Evolutionary conservation across 257 asterid species (phyloP), one percentile per base, ranked within the genome.

Genomic region (Eucommia ulmoides): DNA sequence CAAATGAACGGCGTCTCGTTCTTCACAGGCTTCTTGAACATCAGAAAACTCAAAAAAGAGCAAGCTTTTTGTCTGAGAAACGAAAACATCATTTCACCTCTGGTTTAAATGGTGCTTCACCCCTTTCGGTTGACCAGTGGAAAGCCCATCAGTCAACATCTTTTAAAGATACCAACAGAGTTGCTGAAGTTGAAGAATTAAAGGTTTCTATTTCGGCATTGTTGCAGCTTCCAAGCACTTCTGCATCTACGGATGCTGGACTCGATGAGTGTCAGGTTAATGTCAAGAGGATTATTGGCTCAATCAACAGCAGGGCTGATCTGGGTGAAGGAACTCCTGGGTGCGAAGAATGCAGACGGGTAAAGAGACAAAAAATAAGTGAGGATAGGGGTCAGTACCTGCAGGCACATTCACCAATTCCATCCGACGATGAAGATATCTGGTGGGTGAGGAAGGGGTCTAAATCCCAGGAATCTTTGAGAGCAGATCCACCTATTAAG

Each of bases 371-470:
- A 68, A 92, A 78, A 69, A 47, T 79, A 60, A 67, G 81, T 49
- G 98, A 80, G 60, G 96, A 82, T 22, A 61, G 69, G 59, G 67
- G 81, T 72, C 69, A 76, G 14, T 60, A 68, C 50, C 24, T 59
- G 49, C 87, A 72, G 71, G 61, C 62, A 7, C 52, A 41, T 55
- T 55, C 65, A 19, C 62, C 74, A 23, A 69, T 52, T 79, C 64
- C 63, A 50, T 65, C 58, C 49, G 97, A 83, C 22, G 94, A 81
- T 42, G 97, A 84, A 52, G 99, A 87, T 21, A 33, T 60, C 26
- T 92, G 99, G 99, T 92, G 99, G 99, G 67, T 64, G 50, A 84
- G 78, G 63, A 83, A 75, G 74, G 93, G 92, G 54, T 68, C 68
- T 51, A 85, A 87, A 59, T 62, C 76, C 35, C 57, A 70, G 49